Evolutionary conservation across 2,329 filamentous ascomycete species (phyloP), one percentile per base, ranked within the genome.

Genomic region (Aspergillus japonicus): DNA sequence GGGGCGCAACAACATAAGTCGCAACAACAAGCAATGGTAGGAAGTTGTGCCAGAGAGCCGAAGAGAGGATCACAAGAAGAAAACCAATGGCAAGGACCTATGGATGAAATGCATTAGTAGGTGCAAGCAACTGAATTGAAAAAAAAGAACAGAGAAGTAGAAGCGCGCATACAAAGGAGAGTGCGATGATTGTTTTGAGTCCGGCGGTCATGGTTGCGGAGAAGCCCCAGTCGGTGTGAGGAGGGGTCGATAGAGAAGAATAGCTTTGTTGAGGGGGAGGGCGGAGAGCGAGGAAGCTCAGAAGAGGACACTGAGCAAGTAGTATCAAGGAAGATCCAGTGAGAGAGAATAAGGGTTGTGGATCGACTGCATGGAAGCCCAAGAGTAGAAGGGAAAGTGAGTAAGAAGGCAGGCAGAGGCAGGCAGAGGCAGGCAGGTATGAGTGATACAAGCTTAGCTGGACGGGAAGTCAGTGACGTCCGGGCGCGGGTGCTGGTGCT

Each of bases 151-250:
- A 29, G 4, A 10, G 35, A 51, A 58, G 26, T 10, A 10, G 33
- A 51, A 58, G 33, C 42, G 8, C 21, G 68, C 86, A 58, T 85
- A 91, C 95, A 81, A 99, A 99, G 75, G 95, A 98, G 69, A 99
- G 90, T 66, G 91, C 92, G 78, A 99, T 99, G 80, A 99, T 99
- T 68, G 95, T 99, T 82, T 97, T 98, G 73, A 99, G 88, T 76
- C 95, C 95, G 70, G 95, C 92, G 82, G 91, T 86, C 81, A 81
- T 83, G 70, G 66, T 70, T 70, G 68, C 68, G 68, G 69, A 68
- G 62, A 65, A 47, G 55, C 62, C 16, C 16, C 39, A 19, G 39
- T 42, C 39, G 39, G 39, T n/a, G 39, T n/a, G 16, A n/a, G 39
- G 39, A 42, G 39, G 16, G 14, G 39, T 16, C 6, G 39, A 35